Base-by-base conservation (phyloP, 257 asterid species). In the Cinchona pubescens region DNA sequence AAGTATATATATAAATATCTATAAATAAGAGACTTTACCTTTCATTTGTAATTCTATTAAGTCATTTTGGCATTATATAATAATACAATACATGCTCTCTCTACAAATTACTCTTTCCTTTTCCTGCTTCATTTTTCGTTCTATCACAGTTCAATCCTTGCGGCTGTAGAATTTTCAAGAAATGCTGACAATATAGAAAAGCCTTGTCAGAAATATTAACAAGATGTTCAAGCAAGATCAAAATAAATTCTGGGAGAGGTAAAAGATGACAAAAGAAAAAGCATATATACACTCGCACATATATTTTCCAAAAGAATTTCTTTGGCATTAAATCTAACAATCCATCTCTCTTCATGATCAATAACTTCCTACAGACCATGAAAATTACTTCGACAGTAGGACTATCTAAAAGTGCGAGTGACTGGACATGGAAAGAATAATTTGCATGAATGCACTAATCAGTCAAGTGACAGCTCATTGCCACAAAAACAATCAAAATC, bases 401-500 rank as follows among this genome's bases (percentile, higher is more conserved):
- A 9, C 48, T 43, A 3, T 8, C 5, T 3, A 19, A 16, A 49
- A 16, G 23, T 3, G 60, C 16, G 5, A 15, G 23, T 1, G 60
- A 21, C 2, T 2, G 0, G 34, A 43, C 35, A 68, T 49, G 18
- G 11, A 42, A 35, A n/a, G 48, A 13, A n/a, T 51, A 27, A 25
- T 46, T 25, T 46, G 35, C 49, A 18, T 35, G 75, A 43, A 71
- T 55, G 37, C 42, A 55, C 4, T 11, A 35, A 25, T 42, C 51
- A n/a, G n/a, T n/a, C n/a, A n/a, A 71, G 25, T 23, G 18, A 71
- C 19, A 13, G 7, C 43, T 29, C 75, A 70, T 23, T 5, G 53
- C 53, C 14, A 62, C 69, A 48, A 43, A 48, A 23, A 23, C 49
- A 63, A 74, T 63, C 64, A 16, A 61, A 42, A 43, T 73, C 71